phyloP scores from a whole-genome alignment of 768 basidiomycete genomes.

The Baorangia bicolor region DNA sequence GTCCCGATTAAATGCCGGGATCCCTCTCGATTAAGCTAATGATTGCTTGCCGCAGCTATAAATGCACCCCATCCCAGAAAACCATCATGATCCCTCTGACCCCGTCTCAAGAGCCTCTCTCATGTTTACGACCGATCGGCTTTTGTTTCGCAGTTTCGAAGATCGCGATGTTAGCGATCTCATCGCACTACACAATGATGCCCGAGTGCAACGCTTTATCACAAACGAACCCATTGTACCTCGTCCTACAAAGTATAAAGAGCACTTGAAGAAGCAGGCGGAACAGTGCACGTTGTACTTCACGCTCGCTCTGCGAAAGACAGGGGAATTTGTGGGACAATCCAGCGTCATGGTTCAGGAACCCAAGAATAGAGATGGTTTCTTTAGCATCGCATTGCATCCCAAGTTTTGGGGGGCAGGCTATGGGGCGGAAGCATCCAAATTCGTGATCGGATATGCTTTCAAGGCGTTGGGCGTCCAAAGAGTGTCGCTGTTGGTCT shows the following conservation, averaged over 20 bases:
- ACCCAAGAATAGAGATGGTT: slow-evolving; percentile 28
- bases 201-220: slow-evolving; percentile 17
- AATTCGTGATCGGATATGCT: slow-evolving; percentile 21
- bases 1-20: neutral
- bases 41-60: neutral
- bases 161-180: slow-evolving; percentile 18
- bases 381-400: slow-evolving; percentile 24
- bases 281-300: slow-evolving; percentile 18
- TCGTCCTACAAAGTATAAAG: slow-evolving; percentile 13
- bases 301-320: slow-evolving; percentile 22
- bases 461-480: slow-evolving; percentile 25
- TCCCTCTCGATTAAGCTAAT: neutral
- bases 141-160: slow-evolving; percentile 21
- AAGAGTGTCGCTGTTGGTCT: slow-evolving; percentile 24
- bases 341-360: slow-evolving; percentile 12
- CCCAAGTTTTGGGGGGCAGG: slow-evolving; percentile 27
- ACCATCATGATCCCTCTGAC: neutral
- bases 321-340: slow-evolving; percentile 21
- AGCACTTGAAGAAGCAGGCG: slow-evolving; percentile 11
- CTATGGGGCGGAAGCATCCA: slow-evolving; percentile 21
- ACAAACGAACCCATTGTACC: slow-evolving; percentile 22
- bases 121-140: slow-evolving; percentile 28
- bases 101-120: neutral
- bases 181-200: slow-evolving; percentile 23
- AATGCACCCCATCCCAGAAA: neutral